Percentiles rank a stretch among this genome's conserved stretches.
Conservation (phyloP, 345 rosid genomes). For the Populus davidiana region DNA sequence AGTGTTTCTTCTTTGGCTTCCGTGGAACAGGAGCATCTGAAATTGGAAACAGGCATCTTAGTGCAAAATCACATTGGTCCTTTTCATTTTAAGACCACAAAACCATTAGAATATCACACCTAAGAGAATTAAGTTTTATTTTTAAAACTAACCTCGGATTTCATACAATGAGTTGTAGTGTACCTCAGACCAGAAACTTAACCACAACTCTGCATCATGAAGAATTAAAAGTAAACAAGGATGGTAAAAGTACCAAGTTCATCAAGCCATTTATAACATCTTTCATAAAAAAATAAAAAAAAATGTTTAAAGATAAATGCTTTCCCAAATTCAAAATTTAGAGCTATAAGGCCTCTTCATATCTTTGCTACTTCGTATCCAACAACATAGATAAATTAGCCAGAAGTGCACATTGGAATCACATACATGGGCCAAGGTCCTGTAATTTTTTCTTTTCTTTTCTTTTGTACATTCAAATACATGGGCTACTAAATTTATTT, state of each 20-base stretch:
- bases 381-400: background rate
- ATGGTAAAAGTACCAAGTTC: background rate
- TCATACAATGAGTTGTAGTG: slow-evolving; percentile 94
- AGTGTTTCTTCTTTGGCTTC: slow-evolving; percentile 86
- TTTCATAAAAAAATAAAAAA: background rate
- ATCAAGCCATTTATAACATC: background rate
- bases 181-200: slow-evolving; percentile 98
- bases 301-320: background rate
- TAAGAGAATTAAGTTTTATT: background rate
- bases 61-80: background rate
- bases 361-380: background rate
- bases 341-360: background rate
- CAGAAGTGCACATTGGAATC: background rate
- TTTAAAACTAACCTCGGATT: slow-evolving; percentile 55
- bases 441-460: no score
- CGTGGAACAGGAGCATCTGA: slow-evolving; percentile 64
- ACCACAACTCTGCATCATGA: slow-evolving; percentile 78
- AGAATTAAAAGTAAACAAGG: slow-evolving; percentile 3
- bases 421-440: no score
- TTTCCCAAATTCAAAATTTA: background rate
- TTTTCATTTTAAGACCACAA: background rate
- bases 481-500: background rate
- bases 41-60: slow-evolving; percentile 11
- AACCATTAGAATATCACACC: slow-evolving; percentile 4
- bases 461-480: no score